Conservation (phyloP, 1,284 basidiomycete species). For the Fistulinella cinereoalba region DNA sequence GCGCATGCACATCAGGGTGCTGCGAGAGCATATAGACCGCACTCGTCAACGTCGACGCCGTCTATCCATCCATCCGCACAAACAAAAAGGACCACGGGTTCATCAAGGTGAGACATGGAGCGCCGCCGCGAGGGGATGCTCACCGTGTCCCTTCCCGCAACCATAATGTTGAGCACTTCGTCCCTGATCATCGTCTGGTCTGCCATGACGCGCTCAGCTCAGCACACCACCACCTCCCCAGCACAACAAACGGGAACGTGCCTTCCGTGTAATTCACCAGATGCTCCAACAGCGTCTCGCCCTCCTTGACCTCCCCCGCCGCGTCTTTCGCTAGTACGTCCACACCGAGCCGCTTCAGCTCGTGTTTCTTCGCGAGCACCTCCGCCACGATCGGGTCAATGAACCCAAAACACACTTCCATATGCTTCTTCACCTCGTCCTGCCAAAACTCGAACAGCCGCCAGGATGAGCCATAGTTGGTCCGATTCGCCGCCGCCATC, state of each 20-base stretch:
- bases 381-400: neutral
- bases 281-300: constrained; percentile 31
- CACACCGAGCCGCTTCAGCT: constrained; percentile 1
- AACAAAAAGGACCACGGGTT: no score
- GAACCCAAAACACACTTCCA: neutral
- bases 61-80: no score
- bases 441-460: neutral
- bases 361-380: neutral
- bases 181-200: constrained; percentile 41
- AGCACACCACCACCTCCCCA: neutral
- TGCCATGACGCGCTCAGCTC: no score
- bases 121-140: constrained; percentile 21
- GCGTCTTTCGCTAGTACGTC: constrained; percentile 9
- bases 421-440: neutral
- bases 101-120: no score
- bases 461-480: neutral
- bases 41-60: no score
- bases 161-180: constrained; percentile 49
- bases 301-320: constrained; percentile 24
- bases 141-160: constrained; percentile 53
- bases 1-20: constrained; percentile 44
- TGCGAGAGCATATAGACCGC: constrained; percentile 53
- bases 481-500: neutral
- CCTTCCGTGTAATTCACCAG: constrained; percentile 33
- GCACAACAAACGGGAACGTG: neutral